phyloP scores from a whole-genome alignment of 106 monocot genomes.

The Ottelia alismoides region DNA sequence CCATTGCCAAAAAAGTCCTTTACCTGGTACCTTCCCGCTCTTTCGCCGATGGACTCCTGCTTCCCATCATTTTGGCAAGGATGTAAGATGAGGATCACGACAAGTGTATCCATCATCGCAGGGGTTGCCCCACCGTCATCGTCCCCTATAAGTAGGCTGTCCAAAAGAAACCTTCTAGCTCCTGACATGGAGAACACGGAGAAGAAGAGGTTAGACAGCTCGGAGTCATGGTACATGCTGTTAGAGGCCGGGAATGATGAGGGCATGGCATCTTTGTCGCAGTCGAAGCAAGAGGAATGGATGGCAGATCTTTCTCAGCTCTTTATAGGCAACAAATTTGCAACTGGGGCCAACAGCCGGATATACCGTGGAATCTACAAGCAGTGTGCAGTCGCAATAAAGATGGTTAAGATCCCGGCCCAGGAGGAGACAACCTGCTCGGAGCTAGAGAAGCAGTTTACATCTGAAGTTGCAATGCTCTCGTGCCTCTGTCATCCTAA shows the following conservation, averaged over 20 bases:
- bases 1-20: too few relatives aligned
- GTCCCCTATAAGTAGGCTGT: too few relatives aligned
- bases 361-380: slow-evolving; percentile 93
- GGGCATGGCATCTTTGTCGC: slow-evolving; percentile 12
- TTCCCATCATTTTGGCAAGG: too few relatives aligned
- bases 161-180: slow-evolving; percentile 1
- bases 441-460: slow-evolving; percentile 66
- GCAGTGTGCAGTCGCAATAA: slow-evolving; percentile 76
- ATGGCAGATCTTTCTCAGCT: slow-evolving; percentile 92
- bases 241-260: slow-evolving; percentile 42
- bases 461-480: slow-evolving; percentile 70
- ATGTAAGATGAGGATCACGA: too few relatives aligned
- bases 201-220: slow-evolving; percentile 67
- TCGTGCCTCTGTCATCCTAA: slow-evolving; percentile 80
- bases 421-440: slow-evolving; percentile 38
- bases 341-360: slow-evolving; percentile 80
- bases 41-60: too few relatives aligned
- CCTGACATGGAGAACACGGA: slow-evolving; percentile 53
- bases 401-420: slow-evolving; percentile 80
- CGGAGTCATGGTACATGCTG: slow-evolving; percentile 94
- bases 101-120: too few relatives aligned
- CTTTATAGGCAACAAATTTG: slow-evolving; percentile 85
- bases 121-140: too few relatives aligned
- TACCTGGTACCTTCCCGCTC: too few relatives aligned
- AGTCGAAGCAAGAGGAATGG: slow-evolving; percentile 55